Conservation (phyloP, 2,329 filamentous ascomycete genomes). For the Diaporthe australafricana region DNA sequence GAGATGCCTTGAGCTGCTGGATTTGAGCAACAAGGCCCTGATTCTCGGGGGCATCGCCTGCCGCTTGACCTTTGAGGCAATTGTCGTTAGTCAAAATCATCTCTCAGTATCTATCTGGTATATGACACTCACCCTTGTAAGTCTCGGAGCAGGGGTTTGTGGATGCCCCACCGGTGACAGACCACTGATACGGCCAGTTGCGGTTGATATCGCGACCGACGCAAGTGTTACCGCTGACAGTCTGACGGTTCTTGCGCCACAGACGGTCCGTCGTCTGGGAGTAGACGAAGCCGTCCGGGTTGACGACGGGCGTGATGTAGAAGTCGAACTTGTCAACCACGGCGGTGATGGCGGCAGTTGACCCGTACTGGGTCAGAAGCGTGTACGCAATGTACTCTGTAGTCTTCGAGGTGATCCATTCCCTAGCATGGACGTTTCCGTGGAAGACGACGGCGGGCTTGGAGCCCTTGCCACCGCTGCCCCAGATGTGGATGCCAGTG, state of each 20-base stretch:
- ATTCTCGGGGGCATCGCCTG: constrained; percentile 61
- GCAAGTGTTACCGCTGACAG: constrained; percentile 51
- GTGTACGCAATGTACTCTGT: constrained; percentile 62
- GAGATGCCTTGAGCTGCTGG: constrained; percentile 46
- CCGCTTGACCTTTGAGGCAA: neutral
- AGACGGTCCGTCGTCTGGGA: constrained; percentile 62
- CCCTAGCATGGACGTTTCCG: constrained; percentile 64
- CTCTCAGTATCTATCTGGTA: accelerated
- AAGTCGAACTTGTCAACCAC: constrained; percentile 70
- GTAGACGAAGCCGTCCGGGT: constrained; percentile 65
- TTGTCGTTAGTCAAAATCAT: neutral
- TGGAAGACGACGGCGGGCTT: constrained; percentile 64
- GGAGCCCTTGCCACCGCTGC: constrained; percentile 54
- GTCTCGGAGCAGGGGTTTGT: constrained; percentile 51
- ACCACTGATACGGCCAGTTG: constrained; percentile 62
- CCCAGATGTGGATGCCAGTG: constrained; percentile 68
- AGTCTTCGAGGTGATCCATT: constrained; percentile 64
- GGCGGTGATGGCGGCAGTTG: constrained; percentile 50
- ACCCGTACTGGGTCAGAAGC: constrained; percentile 57
- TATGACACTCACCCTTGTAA: neutral
- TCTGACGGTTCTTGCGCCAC: constrained; percentile 66
- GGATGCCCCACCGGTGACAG: constrained; percentile 54
- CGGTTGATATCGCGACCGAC: constrained; percentile 63
- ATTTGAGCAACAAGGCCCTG: constrained; percentile 56
- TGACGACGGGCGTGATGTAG: constrained; percentile 66